phyloP scores from a whole-genome alignment of 495 filamentous ascomycete genomes.

The Bacidia gigantensis region DNA sequence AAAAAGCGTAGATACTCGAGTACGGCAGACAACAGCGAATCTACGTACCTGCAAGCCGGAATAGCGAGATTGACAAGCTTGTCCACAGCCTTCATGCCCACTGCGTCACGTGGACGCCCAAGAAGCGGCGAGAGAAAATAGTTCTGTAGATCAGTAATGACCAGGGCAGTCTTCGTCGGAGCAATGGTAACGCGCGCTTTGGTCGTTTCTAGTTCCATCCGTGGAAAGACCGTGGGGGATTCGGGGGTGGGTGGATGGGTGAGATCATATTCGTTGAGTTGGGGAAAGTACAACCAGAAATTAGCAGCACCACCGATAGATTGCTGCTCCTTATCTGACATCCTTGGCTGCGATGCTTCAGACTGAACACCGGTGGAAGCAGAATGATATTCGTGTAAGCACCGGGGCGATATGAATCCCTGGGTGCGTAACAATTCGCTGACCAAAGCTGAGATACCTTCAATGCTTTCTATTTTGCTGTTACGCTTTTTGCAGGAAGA shows the following conservation, averaged over 20 bases:
- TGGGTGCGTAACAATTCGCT: too few species aligned
- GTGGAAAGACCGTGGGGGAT: constrained; percentile 1
- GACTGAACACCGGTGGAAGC: too few species aligned
- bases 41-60: constrained; percentile 27
- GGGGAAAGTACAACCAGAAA: constrained; percentile 10
- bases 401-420: too few species aligned
- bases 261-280: constrained; percentile 2
- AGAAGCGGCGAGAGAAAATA: constrained; percentile 39
- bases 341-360: too few species aligned
- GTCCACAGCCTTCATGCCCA: constrained; percentile 20
- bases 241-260: neutral
- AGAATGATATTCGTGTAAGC: too few species aligned
- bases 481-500: too few species aligned
- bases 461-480: too few species aligned
- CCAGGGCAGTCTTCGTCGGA: constrained; percentile 32
- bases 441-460: too few species aligned
- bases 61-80: constrained; percentile 25
- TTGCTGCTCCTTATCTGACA: too few species aligned
- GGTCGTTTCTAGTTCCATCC: constrained; percentile 7
- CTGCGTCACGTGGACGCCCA: constrained; percentile 17
- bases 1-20: too few species aligned
- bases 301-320: too few species aligned
- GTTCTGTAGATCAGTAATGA: constrained; percentile 51
- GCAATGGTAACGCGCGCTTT: constrained; percentile 26
- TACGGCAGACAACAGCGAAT: too few species aligned